Conservation (phyloP, 2,329 filamentous ascomycete species). For the Aspergillus tanneri region DNA sequence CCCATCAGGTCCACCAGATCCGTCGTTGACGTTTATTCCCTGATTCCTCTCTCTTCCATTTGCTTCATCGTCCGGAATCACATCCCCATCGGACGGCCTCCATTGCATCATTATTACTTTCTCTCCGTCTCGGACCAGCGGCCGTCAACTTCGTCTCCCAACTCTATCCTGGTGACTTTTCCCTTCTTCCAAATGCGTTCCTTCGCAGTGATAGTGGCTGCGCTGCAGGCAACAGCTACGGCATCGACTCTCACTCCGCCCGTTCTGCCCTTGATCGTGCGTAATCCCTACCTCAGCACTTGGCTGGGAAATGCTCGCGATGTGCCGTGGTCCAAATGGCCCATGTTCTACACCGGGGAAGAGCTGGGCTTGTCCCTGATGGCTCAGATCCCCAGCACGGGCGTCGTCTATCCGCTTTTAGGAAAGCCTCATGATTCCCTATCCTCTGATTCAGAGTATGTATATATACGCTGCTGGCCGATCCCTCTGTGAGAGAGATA, state of each 20-base stretch:
- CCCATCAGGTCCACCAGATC: background rate
- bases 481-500: background rate
- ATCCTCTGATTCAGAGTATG: slow-evolving; percentile 40
- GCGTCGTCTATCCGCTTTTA: slow-evolving; percentile 62
- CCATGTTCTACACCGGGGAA: slow-evolving; percentile 77
- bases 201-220: slow-evolving; percentile 32
- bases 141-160: background rate
- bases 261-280: slow-evolving; percentile 70
- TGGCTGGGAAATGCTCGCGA: slow-evolving; percentile 72
- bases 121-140: no score
- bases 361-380: slow-evolving; percentile 65
- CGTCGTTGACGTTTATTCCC: background rate
- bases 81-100: no score
- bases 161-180: background rate
- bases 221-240: slow-evolving; percentile 44
- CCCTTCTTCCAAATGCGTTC: slow-evolving; percentile 29
- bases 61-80: no score
- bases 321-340: slow-evolving; percentile 79
- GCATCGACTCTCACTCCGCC: slow-evolving; percentile 61
- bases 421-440: slow-evolving; percentile 66
- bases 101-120: no score
- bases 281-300: slow-evolving; percentile 74
- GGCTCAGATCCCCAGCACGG: slow-evolving; percentile 60
- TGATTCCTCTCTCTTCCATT: no score
- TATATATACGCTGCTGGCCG: background rate